Evolutionary conservation across 116 monocot genomes (phyloP), one percentile per base, ranked within the genome.

Genomic region (Posidonia oceanica): DNA sequence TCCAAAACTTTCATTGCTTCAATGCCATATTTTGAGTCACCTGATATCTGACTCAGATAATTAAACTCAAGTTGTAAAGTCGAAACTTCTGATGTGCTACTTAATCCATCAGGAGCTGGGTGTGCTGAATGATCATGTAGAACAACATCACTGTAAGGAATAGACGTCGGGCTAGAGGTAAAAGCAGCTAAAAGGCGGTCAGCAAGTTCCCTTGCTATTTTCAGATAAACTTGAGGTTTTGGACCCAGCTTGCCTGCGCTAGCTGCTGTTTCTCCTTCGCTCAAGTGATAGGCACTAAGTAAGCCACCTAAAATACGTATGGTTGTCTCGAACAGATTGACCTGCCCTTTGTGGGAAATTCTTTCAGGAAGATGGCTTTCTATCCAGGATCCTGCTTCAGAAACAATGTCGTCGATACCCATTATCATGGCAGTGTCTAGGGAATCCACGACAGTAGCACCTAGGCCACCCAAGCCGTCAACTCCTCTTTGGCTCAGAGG

Each of bases 241-340:
- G 64, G 65, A 63, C 79, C 85, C 56, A 62, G 18, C 69, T 78
- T 72, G 68, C 36, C 29, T 68, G 68, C 17, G 54, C 15, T 36
- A 54, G 15, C 16, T 64, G n/a, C 54, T 12, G 39, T 63, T 44
- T 63, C 13, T 36, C 36, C 54, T 37, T 12, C 14, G 37, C 68
- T 67, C 54, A 75, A 68, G 36, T 68, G 67, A 74, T 92, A 90
- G 39, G 97, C 89, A 76, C 97, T 97, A 67, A 97, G 93, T 75
- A 97, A 83, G 2, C 97, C 97, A 18, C 97, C 97, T 73, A 97
- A 78, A 68, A 97, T 78, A 77, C 93, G 87, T 44, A 93, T 97
- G 17, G 97, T 97, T 18, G 97, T 97, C 74, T 97, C 93, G 79
- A 97, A 97, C 67, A 97, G 71, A 79, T 97, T 97, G 56, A 89